Percentiles rank a stretch among this genome's conserved stretches.
These are phyloP conservation scores for Cucurbitaria berberidis DNA, from an alignment of 2,329 filamentous ascomycete genomes.

Conservation along the genomic window DNA sequence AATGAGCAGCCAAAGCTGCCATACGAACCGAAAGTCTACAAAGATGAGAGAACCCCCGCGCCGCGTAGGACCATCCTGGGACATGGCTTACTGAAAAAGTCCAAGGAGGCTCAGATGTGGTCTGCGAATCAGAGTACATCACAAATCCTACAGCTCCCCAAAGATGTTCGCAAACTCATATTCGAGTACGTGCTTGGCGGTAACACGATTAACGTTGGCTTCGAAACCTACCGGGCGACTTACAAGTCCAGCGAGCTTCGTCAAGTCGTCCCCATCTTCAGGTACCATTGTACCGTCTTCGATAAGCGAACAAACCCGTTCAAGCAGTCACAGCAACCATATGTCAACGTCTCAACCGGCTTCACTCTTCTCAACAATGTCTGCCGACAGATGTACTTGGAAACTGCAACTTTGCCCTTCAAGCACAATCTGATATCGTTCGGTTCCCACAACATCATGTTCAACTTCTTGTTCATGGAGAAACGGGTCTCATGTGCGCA, in stretches of 20 bases:
- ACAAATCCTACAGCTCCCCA: constrained; percentile 32
- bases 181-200: constrained; percentile 31
- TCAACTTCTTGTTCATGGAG: constrained; percentile 37
- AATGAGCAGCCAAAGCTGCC: constrained; percentile 11
- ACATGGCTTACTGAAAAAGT: constrained; percentile 12
- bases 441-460: constrained; percentile 26
- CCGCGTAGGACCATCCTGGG: constrained; percentile 5
- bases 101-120: constrained; percentile 27
- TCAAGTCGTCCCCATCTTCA: constrained; percentile 23
- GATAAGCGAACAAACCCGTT: constrained; percentile 19
- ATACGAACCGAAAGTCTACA: constrained; percentile 20
- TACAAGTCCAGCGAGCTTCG: neutral
- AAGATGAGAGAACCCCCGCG: constrained; percentile 11
- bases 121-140: constrained; percentile 30
- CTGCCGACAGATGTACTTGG: constrained; percentile 38
- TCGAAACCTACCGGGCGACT: constrained; percentile 23
- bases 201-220: constrained; percentile 34
- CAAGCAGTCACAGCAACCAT: neutral
- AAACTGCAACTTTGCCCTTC: constrained; percentile 37
- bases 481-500: constrained; percentile 27
- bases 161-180: constrained; percentile 27
- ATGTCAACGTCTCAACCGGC: constrained; percentile 5
- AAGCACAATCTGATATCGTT: constrained; percentile 33
- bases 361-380: constrained; percentile 33
- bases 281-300: constrained; percentile 28